Evolutionary conservation across 257 asterid species (phyloP), one percentile per base, ranked within the genome.

Genomic region (Ehretia macrophylla): DNA sequence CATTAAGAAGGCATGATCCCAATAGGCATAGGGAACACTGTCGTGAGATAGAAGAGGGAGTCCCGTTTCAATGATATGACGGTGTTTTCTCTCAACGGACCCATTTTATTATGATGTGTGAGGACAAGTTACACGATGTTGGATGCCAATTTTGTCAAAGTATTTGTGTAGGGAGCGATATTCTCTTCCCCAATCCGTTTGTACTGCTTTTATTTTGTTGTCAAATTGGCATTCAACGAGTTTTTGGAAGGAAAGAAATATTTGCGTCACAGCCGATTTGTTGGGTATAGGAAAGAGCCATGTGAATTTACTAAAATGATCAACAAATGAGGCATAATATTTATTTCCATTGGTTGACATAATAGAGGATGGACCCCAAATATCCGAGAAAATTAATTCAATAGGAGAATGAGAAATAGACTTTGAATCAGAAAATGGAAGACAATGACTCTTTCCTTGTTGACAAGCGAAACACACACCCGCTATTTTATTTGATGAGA

Each of bases 341-440:
- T 11, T 49, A 66, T 22, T n/a, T 6, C 12, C 38, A 46, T 3
- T 6, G n/a, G 27, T 65, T 35, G 69, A 65, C 32, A 17, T 51
- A 4, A 55, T 4, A 32, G 56, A 56, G 9, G 56, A 11, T 3
- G 49, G 49, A 12, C 65, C 71, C 59, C 55, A 58, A 49, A 66
- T 17, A 23, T 50, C 60, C 1, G 61, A 56, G 61, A 56, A 56
- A 17, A 38, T 37, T 56, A 56, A 38, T 37, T 56, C 61, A 56
- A 32, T 45, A 32, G 61, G 44, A 38, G 44, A 56, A 56, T 56
- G 19, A 13, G 48, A 32, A 56, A 38, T 32, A n/a, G 48, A 56
- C 20, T 56, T 5, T 13, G 61, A 56, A 14, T 32, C 14, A 5
- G 48, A 56, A 37, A 56, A 56, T 10, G 48, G 61, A 32, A 56